Base-by-base conservation (phyloP, 441 rosid genomes). In the Euphorbia schlechtendalii region DNA sequence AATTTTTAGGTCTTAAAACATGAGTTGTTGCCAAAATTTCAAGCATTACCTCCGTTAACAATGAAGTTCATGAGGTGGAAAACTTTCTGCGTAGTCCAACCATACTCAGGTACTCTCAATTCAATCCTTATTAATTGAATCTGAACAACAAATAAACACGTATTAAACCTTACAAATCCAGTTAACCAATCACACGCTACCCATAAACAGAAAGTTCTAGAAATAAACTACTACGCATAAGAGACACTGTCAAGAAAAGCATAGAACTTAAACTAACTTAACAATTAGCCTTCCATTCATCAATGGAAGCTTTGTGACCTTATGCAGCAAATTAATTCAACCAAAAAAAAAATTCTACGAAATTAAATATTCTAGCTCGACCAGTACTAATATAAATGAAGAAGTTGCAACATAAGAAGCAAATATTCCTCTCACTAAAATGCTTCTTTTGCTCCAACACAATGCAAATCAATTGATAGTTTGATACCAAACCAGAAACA, bases 71-170 rank as follows among this genome's bases (percentile, higher is more conserved):
- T 86, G 72, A 90, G 91, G 80, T 90, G 94, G 71, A 90, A 90
- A 75, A 90, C 92, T 75, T 88, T 90, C 81, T 88, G 97, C 9
- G 92, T 90, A 0, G 96, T 90, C 97, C 97, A 88, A 55, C 97
- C 97, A 70, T 91, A 85, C 51, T 91, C 97, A 0, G 97, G 97
- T 74, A 88, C 97, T 84, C 97, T 88, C 83, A 80, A 75, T 68
- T 88, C 88, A 38, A 91, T 91, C 81, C 96, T 75, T 52, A 86
- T 78, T 72, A 91, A 74, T 72, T 88, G 96, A 70, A 86, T 78
- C 97, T 91, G 77, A 76, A 66, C 56, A 73, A 48, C 15, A 72
- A 28, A 65, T 24, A 51, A 66, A 38, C 63, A 61, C 61, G 53
- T 36, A 45, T 8, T 2, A 30, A 20, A 17, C 34, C 34, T 32